Percentiles rank a stretch among this genome's conserved stretches.
Conservation (phyloP, 306 rosid genomes). For the Argentina anserina region DNA sequence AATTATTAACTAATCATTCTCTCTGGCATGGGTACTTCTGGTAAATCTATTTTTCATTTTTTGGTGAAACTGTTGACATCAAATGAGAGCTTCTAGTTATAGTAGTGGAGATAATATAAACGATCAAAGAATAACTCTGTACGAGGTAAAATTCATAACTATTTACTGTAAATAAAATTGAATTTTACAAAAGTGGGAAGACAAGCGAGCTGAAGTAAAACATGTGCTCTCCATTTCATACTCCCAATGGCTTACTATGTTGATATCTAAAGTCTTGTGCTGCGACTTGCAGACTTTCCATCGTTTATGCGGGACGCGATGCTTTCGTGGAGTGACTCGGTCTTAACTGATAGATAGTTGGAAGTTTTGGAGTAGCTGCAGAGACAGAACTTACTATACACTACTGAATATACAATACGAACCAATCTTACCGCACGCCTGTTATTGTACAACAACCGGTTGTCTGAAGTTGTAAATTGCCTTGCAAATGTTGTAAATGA, state of each 20-base stretch:
- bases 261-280: constrained; percentile 5
- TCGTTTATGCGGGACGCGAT: constrained; percentile 66
- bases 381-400: constrained; percentile 8
- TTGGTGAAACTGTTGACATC: too few relatives aligned
- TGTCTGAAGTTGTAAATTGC: constrained; percentile 27
- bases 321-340: constrained; percentile 80
- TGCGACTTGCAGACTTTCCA: constrained; percentile 65
- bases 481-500: constrained; percentile 23
- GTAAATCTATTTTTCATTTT: too few relatives aligned
- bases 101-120: too few relatives aligned
- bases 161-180: neutral
- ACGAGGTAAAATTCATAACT: constrained; percentile 48
- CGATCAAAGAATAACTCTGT: too few relatives aligned
- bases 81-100: too few relatives aligned
- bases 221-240: neutral
- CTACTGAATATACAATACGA: constrained; percentile 23
- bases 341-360: constrained; percentile 66
- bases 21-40: too few relatives aligned
- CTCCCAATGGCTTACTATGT: neutral
- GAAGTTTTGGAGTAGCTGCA: constrained; percentile 29
- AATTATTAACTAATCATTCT: too few relatives aligned
- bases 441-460: constrained; percentile 12
- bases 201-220: neutral
- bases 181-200: neutral
- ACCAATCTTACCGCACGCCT: constrained; percentile 14